Base-by-base conservation (phyloP, 192 early-diverging fungal genomes). In the Podila minutissima region DNA sequence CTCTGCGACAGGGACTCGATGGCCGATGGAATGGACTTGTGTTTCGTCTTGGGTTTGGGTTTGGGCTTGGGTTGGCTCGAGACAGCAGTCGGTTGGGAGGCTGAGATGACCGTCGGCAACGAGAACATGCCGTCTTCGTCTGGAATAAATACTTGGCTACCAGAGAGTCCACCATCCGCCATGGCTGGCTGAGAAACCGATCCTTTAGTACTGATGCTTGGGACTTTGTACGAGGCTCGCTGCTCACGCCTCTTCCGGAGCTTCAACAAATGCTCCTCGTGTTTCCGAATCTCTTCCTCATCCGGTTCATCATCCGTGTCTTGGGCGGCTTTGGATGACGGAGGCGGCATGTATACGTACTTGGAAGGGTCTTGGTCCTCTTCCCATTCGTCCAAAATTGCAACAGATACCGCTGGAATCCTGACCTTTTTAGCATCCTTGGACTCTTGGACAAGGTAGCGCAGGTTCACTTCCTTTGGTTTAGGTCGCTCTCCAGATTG, bases 51-150 rank as follows among this genome's bases (percentile, higher is more conserved):
- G 6, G 53, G 53, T 22, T 55, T 55, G 24, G 22, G 53, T n/a
- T 55, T 55, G 20, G 53, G 53, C 5, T 22, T 55, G 4, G 50
- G n/a, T 15, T 26, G 53, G 17, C n/a, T 55, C 20, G 53, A 55
- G 53, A 55, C 24, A 12, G 17, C 20, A 7, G 50, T 22, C 2
- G 53, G 53, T 5, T 55, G 53, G 17, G 53, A 55, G n/a, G 53
- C 53, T n/a, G 53, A 55, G 24, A 55, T 55, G 10, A 55, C 53
- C 11, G 53, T 55, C 20, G 53, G 53, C 53, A 55, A 55, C 3
- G 53, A 55, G 24, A 24, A 55, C 53, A 55, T 55, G 53, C 53
- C 53, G 24, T 55, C 53, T 55, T 55, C 53, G 19, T 55, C 53
- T 10, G 53, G 53, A 12, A 55, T 7, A 8, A 19, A 2, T 55